phyloP scores from a whole-genome alignment of 2,329 filamentous ascomycete genomes.

The Neopestalotiopsis sp. region DNA sequence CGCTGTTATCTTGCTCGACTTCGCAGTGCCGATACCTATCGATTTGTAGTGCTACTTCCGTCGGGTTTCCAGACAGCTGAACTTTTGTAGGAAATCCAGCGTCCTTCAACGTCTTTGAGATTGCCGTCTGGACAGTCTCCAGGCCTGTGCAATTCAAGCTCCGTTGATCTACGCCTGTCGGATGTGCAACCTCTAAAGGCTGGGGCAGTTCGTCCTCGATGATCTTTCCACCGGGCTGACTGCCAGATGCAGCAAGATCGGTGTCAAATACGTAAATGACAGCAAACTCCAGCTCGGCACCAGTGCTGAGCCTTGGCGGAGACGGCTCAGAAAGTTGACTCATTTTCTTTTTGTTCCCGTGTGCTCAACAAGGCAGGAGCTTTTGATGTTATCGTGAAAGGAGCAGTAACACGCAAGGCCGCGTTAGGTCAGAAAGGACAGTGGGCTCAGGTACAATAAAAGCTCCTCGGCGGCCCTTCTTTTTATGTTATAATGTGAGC shows the following conservation, averaged over 20 bases:
- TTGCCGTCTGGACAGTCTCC: neutral
- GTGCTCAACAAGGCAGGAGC: too few species aligned
- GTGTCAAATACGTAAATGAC: neutral
- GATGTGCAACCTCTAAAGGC: neutral
- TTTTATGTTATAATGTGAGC: too few species aligned
- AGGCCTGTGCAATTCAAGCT: neutral
- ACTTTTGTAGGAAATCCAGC: neutral
- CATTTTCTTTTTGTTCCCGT: neutral
- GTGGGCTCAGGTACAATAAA: too few species aligned
- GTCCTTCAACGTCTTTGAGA: neutral
- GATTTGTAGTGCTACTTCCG: neutral
- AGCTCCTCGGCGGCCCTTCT: too few species aligned
- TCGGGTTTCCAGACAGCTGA: too few species aligned
- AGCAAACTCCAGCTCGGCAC: constrained; percentile 11
- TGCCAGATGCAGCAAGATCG: neutral
- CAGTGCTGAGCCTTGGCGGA: neutral
- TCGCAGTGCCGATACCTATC: constrained; percentile 1
- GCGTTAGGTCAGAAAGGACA: too few species aligned
- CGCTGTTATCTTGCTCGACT: neutral
- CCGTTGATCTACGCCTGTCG: neutral
- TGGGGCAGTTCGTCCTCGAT: neutral
- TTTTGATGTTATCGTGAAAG: too few species aligned
- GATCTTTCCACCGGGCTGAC: neutral
- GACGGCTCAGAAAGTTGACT: neutral
- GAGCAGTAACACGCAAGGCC: too few species aligned